Conservation (phyloP, 139 green algal species). For the Chlamydomonas sp. region DNA sequence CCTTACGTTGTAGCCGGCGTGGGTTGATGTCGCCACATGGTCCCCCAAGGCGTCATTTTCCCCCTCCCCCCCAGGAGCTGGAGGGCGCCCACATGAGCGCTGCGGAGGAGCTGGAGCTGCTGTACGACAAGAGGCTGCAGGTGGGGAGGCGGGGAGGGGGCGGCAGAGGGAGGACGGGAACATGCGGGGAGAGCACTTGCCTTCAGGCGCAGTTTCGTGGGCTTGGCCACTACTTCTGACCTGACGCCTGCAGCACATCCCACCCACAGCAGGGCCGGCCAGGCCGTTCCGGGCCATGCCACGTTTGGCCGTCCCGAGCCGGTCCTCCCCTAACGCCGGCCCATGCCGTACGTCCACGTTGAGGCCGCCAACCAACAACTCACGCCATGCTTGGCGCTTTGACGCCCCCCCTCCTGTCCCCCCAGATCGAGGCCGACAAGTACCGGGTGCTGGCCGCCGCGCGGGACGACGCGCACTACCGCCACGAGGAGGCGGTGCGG, state of each 20-base stretch:
- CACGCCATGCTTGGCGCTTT: too few species aligned
- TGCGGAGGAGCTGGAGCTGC: slow-evolving; percentile 65
- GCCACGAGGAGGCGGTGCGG: slow-evolving; percentile 49
- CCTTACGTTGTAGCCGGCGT: not conserved
- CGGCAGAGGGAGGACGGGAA: not conserved
- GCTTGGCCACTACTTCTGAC: too few species aligned
- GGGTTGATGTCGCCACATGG: not conserved
- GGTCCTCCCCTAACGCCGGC: too few species aligned
- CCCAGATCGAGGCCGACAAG: not conserved
- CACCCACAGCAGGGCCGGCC: too few species aligned
- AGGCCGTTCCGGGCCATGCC: too few species aligned
- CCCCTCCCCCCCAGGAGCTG: slow-evolving; percentile 24
- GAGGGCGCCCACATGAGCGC: slow-evolving; percentile 53
- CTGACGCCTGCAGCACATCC: too few species aligned
- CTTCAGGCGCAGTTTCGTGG: not conserved
- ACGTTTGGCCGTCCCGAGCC: too few species aligned
- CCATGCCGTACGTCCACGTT: too few species aligned
- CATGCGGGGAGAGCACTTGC: not conserved
- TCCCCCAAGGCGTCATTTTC: not conserved
- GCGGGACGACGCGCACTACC: slow-evolving; percentile 53
- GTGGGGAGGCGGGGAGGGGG: slow-evolving; percentile 28
- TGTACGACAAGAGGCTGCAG: slow-evolving; percentile 59
- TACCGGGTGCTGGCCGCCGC: slow-evolving; percentile 10
- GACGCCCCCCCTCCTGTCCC: not conserved
- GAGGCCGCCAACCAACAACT: too few species aligned